Base-by-base conservation (phyloP, 2,329 filamentous ascomycete genomes). In the Cladorrhinum sp. region DNA sequence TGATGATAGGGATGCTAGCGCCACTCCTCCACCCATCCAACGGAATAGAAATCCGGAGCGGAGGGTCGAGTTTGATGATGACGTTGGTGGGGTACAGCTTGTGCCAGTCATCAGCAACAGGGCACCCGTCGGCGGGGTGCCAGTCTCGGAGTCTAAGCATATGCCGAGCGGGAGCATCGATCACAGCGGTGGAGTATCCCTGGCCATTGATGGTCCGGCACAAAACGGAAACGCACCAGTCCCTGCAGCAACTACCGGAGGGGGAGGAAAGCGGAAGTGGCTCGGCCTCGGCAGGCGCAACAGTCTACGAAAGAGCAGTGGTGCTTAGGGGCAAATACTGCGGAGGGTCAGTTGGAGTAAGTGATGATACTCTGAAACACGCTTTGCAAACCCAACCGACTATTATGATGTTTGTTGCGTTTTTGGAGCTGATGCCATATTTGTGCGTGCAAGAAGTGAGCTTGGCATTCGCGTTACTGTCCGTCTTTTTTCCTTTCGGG, bases 1-100 rank as follows among this genome's bases (percentile, higher is more conserved):
- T 1, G 79, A 81, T 3, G 79, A 82, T 9, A 61, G 63, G 1
- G 70, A 76, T 3, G 70, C 74, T 1, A 79, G 82, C 28, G 80
- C 81, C 0, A 86, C 83, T 7, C 83, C 83, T 2, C 83, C 83
- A 3, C 83, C 83, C 1, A 86, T 86, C 55, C 71, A 80, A 74
- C 76, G 82, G 16, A 81, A 79, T 55, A 62, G 62, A 39, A 28
- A 33, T 46, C 12, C 52, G 28, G 18, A 49, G 18, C 42, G 59
- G 23, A 14, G 51, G 59, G 51, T 61, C 56, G 3, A 61, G 21
- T 57, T 48, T 33, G 54, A 57, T 64, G 24, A 70, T 55, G 63
- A 66, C 1, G 60, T 59, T 6, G 62, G 62, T 6, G 64, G 64
- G 1, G 62, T 48, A 2, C 30, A 56, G 0, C 55, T 58, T 24